Conservation (phyloP, 208 protist genomes). For the Endotrypanum monterogeii region DNA sequence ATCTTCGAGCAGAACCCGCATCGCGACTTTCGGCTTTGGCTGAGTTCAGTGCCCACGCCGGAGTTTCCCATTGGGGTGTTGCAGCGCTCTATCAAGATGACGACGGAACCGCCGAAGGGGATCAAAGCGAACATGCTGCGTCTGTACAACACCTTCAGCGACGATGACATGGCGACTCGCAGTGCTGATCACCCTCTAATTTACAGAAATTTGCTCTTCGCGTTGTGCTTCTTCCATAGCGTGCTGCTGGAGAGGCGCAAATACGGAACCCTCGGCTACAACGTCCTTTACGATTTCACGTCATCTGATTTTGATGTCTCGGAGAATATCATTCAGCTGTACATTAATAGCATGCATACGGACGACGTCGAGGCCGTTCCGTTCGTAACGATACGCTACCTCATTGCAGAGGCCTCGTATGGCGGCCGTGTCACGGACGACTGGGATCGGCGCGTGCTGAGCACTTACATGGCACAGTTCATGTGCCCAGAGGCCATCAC, state of each 20-base stretch:
- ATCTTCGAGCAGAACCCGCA: constrained; percentile 91
- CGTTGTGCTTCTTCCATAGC: constrained; percentile 98
- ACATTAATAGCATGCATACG: constrained; percentile 82
- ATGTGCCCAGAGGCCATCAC: constrained; percentile 87
- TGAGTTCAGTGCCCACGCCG: constrained; percentile 97
- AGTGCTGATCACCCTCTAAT: constrained; percentile 64
- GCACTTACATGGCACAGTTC: constrained; percentile 97
- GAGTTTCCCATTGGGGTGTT: constrained; percentile 97
- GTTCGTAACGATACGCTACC: constrained; percentile 97
- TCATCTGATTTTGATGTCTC: constrained; percentile 97
- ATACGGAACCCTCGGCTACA: constrained; percentile 98
- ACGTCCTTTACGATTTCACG: constrained; percentile 99
- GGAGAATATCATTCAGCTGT: constrained; percentile 93
- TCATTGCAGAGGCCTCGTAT: constrained; percentile 98
- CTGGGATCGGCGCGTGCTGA: constrained; percentile 96
- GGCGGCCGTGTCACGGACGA: constrained; percentile 99
- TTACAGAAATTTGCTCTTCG: constrained; percentile 97
- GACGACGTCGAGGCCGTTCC: constrained; percentile 89
- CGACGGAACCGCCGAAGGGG: constrained; percentile 98
- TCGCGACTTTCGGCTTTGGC: constrained; percentile 98
- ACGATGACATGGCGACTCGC: constrained; percentile 89
- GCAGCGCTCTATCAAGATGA: constrained; percentile 98
- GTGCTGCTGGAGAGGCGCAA: constrained; percentile 98
- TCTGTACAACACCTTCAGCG: constrained; percentile 93
- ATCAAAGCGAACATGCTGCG: constrained; percentile 97